Percentiles rank a stretch among this genome's conserved stretches.
These are phyloP conservation scores for Ganoderma leucocontextum DNA, from an alignment of 1,284 basidiomycete genomes.

Conservation along the genomic window DNA sequence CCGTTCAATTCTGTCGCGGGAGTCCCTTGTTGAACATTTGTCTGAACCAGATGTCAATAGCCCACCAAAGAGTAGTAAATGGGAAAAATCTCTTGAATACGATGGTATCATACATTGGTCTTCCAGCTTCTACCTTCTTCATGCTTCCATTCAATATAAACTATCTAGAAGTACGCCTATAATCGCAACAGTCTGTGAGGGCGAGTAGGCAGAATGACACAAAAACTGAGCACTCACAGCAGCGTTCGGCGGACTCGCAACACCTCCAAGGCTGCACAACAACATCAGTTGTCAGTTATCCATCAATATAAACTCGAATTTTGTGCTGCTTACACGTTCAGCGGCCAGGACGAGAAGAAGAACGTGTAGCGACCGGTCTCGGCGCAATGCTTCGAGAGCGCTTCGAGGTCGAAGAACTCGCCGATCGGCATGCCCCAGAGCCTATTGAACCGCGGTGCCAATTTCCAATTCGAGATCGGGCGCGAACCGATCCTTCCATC, in stretches of 20 bases:
- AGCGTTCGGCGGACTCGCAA: constrained; percentile 73
- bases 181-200: neutral
- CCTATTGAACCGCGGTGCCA: constrained; percentile 41
- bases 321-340: constrained; percentile 61
- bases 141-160: neutral
- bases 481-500: neutral
- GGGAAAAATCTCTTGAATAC: neutral
- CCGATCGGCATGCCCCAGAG: constrained; percentile 80
- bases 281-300: neutral
- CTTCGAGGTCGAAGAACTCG: constrained; percentile 77
- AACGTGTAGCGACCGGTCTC: constrained; percentile 70
- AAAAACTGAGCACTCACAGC: constrained; percentile 54
- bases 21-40: neutral
- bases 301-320: neutral
- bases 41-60: neutral
- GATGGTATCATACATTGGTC: neutral
- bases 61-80: neutral
- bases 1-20: neutral
- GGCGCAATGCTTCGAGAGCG: constrained; percentile 62
- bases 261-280: constrained; percentile 51
- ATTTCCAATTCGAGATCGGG: neutral
- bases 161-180: constrained; percentile 17
- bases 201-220: neutral
- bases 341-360: constrained; percentile 78
- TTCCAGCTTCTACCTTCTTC: neutral